Conservation (phyloP, 2,329 filamentous ascomycete genomes). For the Alternaria alternata region DNA sequence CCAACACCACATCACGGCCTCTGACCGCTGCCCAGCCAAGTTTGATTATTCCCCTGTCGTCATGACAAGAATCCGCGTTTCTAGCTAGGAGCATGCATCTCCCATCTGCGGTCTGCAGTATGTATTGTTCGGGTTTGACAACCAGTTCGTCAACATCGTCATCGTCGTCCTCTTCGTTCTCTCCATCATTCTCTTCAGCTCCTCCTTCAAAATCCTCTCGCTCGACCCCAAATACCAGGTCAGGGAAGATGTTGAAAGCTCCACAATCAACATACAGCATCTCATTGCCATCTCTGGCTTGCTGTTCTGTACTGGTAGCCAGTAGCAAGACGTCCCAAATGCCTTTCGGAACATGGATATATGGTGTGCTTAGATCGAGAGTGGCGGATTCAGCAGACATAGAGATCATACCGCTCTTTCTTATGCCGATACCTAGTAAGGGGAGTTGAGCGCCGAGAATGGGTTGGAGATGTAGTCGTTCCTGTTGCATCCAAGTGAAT, state of each 20-base stretch:
- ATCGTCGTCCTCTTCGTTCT: conserved; percentile 11
- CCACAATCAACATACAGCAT: conserved; percentile 23
- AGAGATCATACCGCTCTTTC: conserved; percentile 26
- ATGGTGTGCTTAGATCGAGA: conserved; percentile 24
- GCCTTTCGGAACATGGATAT: conserved; percentile 18
- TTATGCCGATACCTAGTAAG: conserved; percentile 19
- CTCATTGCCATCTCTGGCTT: neutral
- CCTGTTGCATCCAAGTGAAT: conserved; percentile 5
- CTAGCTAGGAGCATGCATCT: conserved; percentile 23
- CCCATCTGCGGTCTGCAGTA: conserved; percentile 16
- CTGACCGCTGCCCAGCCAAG: conserved; percentile 32
- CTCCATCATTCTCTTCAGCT: neutral
- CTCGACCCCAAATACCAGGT: conserved; percentile 26
- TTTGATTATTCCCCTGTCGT: neutral
- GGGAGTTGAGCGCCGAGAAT: conserved; percentile 8
- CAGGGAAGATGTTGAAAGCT: conserved; percentile 16
- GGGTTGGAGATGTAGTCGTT: neutral
- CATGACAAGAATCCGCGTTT: conserved; percentile 7
- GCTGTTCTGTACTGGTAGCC: conserved; percentile 15
- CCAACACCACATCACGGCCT: conserved; percentile 25
- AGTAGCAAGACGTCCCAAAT: conserved; percentile 28
- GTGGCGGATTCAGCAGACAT: conserved; percentile 12
- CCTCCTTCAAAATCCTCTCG: neutral
- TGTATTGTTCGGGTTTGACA: conserved; percentile 27
- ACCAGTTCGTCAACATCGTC: conserved; percentile 16